Conservation (phyloP, 106 monocot species). For the Ottelia alismoides region DNA sequence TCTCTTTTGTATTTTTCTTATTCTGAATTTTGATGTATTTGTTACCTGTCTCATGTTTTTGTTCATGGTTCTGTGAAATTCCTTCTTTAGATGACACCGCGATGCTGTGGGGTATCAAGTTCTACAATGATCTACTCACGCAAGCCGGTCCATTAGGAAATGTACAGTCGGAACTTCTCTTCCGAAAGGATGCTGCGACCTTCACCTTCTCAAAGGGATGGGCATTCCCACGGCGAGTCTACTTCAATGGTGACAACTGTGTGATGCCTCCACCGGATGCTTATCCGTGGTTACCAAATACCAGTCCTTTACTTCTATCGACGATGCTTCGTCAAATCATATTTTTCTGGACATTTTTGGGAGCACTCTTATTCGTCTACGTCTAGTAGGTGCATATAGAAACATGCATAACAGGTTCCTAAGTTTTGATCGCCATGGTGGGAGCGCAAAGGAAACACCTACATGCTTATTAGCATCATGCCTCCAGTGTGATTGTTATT, state of each 20-base stretch:
- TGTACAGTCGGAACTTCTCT: conserved; percentile 66
- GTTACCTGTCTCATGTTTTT: not conserved
- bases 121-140: conserved; percentile 79
- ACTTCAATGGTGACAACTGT: conserved; percentile 85
- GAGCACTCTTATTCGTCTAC: conserved; percentile 19
- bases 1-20: not conserved
- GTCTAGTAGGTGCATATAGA: no score
- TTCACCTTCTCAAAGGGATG: conserved; percentile 76
- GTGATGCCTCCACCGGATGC: conserved; percentile 77
- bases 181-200: conserved; percentile 40
- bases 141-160: conserved; percentile 65
- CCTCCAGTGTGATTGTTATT: no score
- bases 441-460: no score
- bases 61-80: not conserved
- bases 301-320: conserved; percentile 12
- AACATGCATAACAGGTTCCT: not conserved
- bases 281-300: conserved; percentile 72
- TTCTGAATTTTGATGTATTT: not conserved
- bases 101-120: conserved; percentile 77
- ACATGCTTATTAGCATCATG: no score
- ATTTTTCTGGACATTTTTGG: conserved; percentile 20
- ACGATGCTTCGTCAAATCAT: conserved; percentile 11
- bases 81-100: conserved; percentile 55
- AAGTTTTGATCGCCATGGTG: no score
- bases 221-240: conserved; percentile 68